These are phyloP conservation scores for Cinnamomum chago DNA, from an alignment of 164 flowering plant genomes.

Conservation along the genomic window DNA sequence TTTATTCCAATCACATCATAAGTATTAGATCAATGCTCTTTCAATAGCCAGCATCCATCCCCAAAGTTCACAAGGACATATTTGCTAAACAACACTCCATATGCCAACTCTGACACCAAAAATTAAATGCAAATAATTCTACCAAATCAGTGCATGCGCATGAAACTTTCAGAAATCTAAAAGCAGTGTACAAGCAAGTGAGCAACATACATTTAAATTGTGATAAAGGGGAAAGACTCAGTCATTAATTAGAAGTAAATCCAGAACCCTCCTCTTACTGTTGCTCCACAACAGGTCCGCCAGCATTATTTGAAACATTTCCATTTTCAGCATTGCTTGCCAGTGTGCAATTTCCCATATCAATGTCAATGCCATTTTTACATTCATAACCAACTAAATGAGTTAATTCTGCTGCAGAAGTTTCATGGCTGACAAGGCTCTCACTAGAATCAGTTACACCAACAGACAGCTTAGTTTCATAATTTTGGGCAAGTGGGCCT, in stretches of 20 bases:
- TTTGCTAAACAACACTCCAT: too few relatives aligned
- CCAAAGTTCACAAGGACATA: too few relatives aligned
- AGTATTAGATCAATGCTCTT: too few relatives aligned
- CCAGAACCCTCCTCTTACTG: conserved; percentile 51
- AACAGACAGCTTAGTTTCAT: conserved; percentile 16
- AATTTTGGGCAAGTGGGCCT: conserved; percentile 23
- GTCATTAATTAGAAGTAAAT: conserved; percentile 10
- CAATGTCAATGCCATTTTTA: conserved; percentile 39
- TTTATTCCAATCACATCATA: too few relatives aligned
- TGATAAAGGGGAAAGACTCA: too few relatives aligned
- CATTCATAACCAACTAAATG: conserved; percentile 34
- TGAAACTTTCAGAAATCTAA: too few relatives aligned
- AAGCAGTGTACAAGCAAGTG: too few relatives aligned
- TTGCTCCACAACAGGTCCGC: conserved; percentile 35
- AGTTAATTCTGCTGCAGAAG: conserved; percentile 27
- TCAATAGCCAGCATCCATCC: too few relatives aligned
- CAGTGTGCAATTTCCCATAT: conserved; percentile 17
- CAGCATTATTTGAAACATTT: conserved; percentile 29
- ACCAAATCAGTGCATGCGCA: too few relatives aligned
- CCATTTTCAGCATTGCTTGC: conserved; percentile 52
- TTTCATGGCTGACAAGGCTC: conserved; percentile 16
- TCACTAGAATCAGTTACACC: background rate
- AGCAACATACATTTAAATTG: too few relatives aligned
- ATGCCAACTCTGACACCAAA: too few relatives aligned
- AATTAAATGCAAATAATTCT: too few relatives aligned